These are phyloP conservation scores for Fusarium multiceps DNA, from an alignment of 2,329 filamentous ascomycete genomes.

Conservation along the genomic window DNA sequence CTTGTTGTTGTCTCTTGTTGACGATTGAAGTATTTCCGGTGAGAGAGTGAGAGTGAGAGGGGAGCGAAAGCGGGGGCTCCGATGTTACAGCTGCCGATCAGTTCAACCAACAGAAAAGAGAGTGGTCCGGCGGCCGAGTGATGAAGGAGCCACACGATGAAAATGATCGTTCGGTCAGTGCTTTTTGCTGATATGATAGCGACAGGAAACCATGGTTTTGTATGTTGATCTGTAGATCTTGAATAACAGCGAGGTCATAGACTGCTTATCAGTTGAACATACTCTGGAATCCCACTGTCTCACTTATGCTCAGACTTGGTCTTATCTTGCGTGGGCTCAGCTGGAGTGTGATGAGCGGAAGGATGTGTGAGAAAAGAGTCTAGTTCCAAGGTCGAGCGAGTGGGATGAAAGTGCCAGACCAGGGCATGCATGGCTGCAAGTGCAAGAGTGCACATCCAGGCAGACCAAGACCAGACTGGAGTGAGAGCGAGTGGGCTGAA, in stretches of 20 bases:
- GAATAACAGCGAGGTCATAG: neutral
- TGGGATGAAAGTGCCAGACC: constrained; percentile 31
- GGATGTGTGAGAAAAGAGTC: constrained; percentile 20
- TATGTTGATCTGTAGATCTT: constrained; percentile 1
- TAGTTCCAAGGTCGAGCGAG: constrained; percentile 31
- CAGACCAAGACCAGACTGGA: neutral
- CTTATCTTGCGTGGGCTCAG: constrained; percentile 12
- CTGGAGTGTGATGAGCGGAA: constrained; percentile 20
- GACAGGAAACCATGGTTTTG: neutral
- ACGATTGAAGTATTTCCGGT: constrained; percentile 31
- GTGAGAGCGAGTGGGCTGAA: constrained; percentile 28
- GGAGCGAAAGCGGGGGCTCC: constrained; percentile 34
- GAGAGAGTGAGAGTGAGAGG: constrained; percentile 18
- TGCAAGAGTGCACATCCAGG: neutral
- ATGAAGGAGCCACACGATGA: constrained; percentile 6
- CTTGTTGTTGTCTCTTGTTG: constrained; percentile 19
- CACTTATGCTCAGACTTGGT: neutral
- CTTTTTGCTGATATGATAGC: neutral
- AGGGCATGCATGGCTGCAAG: constrained; percentile 35
- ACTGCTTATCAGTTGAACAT: constrained; percentile 29
- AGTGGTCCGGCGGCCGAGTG: constrained; percentile 19
- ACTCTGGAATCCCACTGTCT: constrained; percentile 20
- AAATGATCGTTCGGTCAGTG: neutral
- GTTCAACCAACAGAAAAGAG: constrained; percentile 16
- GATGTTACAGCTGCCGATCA: constrained; percentile 37